These are phyloP conservation scores for Panus rudis DNA, from an alignment of 768 basidiomycete species.

Conservation along the genomic window DNA sequence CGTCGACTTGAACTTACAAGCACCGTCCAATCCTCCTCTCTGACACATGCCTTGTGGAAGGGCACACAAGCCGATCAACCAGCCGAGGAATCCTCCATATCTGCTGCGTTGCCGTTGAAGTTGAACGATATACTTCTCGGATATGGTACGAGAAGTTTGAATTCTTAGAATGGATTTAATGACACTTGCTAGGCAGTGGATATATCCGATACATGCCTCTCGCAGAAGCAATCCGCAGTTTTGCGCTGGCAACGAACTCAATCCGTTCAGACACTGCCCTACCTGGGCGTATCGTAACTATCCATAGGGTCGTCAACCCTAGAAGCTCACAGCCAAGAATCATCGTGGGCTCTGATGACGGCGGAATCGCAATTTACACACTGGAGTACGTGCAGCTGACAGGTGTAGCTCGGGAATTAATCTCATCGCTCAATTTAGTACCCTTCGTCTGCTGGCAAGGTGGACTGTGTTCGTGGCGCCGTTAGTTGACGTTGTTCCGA, in stretches of 20 bases:
- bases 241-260: too few relatives aligned
- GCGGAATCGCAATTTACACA: slow-evolving; percentile 70
- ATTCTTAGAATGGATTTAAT: too few relatives aligned
- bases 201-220: too few relatives aligned
- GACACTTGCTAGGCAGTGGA: too few relatives aligned
- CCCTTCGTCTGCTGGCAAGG: slow-evolving; percentile 56
- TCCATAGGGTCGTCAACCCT: slow-evolving; percentile 52
- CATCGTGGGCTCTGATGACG: slow-evolving; percentile 73
- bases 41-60: too few relatives aligned
- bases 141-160: slow-evolving; percentile 13
- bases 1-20: slow-evolving; percentile 11
- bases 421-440: slow-evolving; percentile 29
- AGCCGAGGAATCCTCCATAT: too few relatives aligned
- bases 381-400: slow-evolving; percentile 38
- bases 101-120: slow-evolving; percentile 40
- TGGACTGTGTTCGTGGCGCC: slow-evolving; percentile 72
- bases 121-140: slow-evolving; percentile 55
- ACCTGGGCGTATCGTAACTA: slow-evolving; percentile 37
- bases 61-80: too few relatives aligned
- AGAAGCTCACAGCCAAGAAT: slow-evolving; percentile 56
- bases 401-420: background rate
- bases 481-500: slow-evolving; percentile 49
- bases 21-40: too few relatives aligned
- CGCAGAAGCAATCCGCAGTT: too few relatives aligned
- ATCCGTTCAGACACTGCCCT: slow-evolving; percentile 39